Evolutionary conservation across 371 early-diverging fungal species (phyloP).

Genomic region (Rhizopus stolonifer): DNA sequence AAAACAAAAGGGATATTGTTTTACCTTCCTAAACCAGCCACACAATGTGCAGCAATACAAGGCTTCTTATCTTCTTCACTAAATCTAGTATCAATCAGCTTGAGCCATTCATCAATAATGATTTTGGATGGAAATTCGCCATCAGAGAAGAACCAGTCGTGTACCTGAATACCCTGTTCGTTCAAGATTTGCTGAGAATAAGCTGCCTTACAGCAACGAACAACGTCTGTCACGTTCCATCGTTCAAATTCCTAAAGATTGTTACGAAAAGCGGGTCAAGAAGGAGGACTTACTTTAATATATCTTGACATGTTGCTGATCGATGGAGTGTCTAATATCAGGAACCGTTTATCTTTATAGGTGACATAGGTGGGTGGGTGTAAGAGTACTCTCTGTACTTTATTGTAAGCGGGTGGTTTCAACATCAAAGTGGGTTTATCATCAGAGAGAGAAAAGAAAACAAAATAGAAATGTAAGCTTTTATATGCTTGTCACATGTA

Average conservation of each 20-base stretch:
- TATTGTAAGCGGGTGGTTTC: conserved; percentile 16
- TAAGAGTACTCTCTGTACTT: conserved; percentile 19
- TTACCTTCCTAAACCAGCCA: conserved; percentile 74
- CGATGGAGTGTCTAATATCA: conserved; percentile 84
- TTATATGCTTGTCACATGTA: not conserved
- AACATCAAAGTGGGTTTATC: not conserved
- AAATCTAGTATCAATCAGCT: conserved; percentile 54
- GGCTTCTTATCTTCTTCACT: conserved; percentile 30
- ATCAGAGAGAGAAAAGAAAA: not conserved
- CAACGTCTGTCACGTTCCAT: conserved; percentile 80
- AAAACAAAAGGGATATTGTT: too few species aligned
- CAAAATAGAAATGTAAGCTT: not conserved
- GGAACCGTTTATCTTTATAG: conserved; percentile 61
- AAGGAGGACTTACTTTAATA: conserved; percentile 36
- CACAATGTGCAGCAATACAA: conserved; percentile 81
- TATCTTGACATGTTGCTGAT: conserved; percentile 73
- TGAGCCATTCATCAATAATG: conserved; percentile 72
- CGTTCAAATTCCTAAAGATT: conserved; percentile 63
- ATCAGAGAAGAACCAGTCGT: conserved; percentile 78
- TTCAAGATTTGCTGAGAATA: conserved; percentile 61
- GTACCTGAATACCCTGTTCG: conserved; percentile 65
- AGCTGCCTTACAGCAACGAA: conserved; percentile 87
- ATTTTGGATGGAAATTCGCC: conserved; percentile 70
- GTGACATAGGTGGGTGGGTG: conserved; percentile 31
- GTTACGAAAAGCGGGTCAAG: not conserved